These are phyloP conservation scores for Colletotrichum spinosum DNA, from an alignment of 2,329 filamentous ascomycete species.

Conservation along the genomic window DNA sequence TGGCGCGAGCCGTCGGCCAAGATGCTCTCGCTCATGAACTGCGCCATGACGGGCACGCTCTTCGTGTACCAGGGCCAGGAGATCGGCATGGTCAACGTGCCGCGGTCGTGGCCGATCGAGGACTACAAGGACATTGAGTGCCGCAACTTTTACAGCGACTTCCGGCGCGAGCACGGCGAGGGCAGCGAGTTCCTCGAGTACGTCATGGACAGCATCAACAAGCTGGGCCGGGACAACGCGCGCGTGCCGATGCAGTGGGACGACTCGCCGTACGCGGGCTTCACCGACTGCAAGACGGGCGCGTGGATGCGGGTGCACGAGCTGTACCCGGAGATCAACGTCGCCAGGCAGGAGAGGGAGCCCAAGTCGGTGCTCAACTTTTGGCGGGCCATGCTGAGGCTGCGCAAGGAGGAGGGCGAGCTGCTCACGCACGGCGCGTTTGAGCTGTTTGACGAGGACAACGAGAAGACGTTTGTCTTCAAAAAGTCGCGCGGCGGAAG, in stretches of 20 bases:
- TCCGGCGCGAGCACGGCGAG: conserved; percentile 63
- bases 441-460: conserved; percentile 60
- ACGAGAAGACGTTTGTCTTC: conserved; percentile 58
- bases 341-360: conserved; percentile 58
- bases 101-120: conserved; percentile 58
- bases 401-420: conserved; percentile 67
- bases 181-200: conserved; percentile 50
- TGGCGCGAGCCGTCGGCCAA: conserved; percentile 61
- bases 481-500: conserved; percentile 49
- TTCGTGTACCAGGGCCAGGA: conserved; percentile 70
- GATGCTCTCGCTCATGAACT: conserved; percentile 62
- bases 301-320: conserved; percentile 74
- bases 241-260: conserved; percentile 78
- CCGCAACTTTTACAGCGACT: conserved; percentile 57
- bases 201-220: conserved; percentile 64
- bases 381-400: conserved; percentile 67
- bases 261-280: conserved; percentile 66
- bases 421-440: conserved; percentile 73
- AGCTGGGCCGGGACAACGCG: conserved; percentile 73
- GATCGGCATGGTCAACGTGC: conserved; percentile 67
- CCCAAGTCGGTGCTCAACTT: conserved; percentile 66
- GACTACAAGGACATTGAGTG: conserved; percentile 63
- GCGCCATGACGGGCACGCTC: conserved; percentile 61
- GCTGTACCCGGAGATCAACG: conserved; percentile 66
- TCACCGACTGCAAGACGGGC: conserved; percentile 57